Conservation (phyloP, 108 stramenopile genomes). For the Schizochytrium sp. region DNA sequence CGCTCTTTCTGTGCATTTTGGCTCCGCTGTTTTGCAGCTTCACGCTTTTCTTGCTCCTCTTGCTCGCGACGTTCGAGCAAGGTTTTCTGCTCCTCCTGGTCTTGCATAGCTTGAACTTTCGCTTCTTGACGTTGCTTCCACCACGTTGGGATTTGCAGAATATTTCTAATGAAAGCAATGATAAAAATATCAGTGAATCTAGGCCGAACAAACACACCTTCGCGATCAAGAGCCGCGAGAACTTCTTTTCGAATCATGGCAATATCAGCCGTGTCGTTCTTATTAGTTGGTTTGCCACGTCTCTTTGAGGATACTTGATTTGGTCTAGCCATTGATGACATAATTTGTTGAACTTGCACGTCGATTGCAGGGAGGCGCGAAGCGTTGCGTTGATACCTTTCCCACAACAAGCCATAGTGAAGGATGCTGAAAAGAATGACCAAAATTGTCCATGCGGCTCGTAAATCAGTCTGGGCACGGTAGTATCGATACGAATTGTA, state of each 20-base stretch:
- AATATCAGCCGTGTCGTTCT: too few species aligned
- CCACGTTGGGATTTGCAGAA: too few species aligned
- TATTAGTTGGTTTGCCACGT: background rate
- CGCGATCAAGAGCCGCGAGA: background rate
- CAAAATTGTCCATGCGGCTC: background rate
- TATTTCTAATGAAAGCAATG: background rate
- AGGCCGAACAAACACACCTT: background rate
- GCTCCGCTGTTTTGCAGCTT: too few species aligned
- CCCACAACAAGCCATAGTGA: background rate
- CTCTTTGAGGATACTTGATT: background rate
- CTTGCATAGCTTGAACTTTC: too few species aligned
- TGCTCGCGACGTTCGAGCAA: too few species aligned
- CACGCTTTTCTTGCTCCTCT: too few species aligned
- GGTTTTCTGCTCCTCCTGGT: too few species aligned
- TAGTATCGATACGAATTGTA: slow-evolving; percentile 38
- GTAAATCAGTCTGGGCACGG: slow-evolving; percentile 50
- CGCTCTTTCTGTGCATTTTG: too few species aligned
- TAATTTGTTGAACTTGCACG: background rate
- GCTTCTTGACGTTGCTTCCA: too few species aligned
- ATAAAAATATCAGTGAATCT: slow-evolving; percentile 4
- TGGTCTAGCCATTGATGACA: background rate
- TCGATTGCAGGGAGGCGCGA: background rate
- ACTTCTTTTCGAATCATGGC: background rate
- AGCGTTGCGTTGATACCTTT: slow-evolving; percentile 19
- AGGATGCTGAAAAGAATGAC: background rate